Conservation (phyloP, 148 eudicot genomes). For the Vaccinium myrtillus region DNA sequence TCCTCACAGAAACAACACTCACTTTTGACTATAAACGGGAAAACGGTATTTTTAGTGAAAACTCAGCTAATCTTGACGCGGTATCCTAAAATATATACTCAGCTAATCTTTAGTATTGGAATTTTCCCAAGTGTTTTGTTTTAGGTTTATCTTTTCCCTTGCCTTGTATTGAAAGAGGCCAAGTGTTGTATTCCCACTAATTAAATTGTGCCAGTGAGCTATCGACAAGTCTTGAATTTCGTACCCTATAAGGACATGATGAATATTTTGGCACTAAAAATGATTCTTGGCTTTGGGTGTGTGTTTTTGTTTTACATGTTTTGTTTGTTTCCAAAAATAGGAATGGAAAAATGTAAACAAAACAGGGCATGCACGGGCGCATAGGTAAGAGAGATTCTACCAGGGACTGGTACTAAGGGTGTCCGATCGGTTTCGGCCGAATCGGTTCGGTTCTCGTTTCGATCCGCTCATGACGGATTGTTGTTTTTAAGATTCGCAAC, state of each 20-base stretch:
- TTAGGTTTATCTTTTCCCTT: conserved; percentile 8
- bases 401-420: background rate
- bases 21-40: too few species aligned
- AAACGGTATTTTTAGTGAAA: too few species aligned
- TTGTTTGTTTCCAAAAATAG: background rate
- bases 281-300: background rate
- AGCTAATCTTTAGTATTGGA: background rate
- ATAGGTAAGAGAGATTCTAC: background rate
- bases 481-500: too few species aligned
- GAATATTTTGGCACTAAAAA: background rate
- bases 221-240: background rate
- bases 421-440: too few species aligned
- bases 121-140: background rate
- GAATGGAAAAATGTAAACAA: background rate
- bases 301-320: background rate
- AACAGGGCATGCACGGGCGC: background rate
- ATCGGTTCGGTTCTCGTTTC: too few species aligned
- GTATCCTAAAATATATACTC: background rate
- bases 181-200: background rate
- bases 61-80: background rate
- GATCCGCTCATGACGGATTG: too few species aligned
- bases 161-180: background rate
- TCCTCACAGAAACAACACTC: too few species aligned
- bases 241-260: background rate
- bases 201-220: background rate